Evolutionary conservation across 257 asterid species (phyloP), one percentile per base, ranked within the genome.

Genomic region (Oldenlandia corymbosa): DNA sequence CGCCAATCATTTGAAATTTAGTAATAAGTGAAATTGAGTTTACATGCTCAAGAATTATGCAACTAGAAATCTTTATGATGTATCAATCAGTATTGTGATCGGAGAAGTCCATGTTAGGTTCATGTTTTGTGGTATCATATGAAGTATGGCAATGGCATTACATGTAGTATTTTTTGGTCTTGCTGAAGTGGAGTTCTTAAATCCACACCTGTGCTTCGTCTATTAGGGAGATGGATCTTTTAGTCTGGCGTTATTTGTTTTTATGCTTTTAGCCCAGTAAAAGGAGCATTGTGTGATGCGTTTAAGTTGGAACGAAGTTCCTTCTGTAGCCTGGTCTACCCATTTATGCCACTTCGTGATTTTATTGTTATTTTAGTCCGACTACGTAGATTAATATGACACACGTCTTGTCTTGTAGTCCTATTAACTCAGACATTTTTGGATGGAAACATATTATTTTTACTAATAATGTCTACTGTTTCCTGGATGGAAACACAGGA

Each of bases 401-500:
- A n/a, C n/a, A n/a, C n/a, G n/a, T n/a, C n/a, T n/a, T n/a, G n/a
- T n/a, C n/a, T n/a, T n/a, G n/a, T n/a, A n/a, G n/a, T n/a, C n/a
- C n/a, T n/a, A n/a, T n/a, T n/a, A n/a, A n/a, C n/a, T n/a, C n/a
- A n/a, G n/a, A n/a, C n/a, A n/a, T n/a, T n/a, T n/a, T n/a, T n/a
- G n/a, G n/a, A n/a, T n/a, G n/a, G n/a, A n/a, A n/a, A 42, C 36
- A 48, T 13, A 34, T 34, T 30, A 5, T 13, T 48, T 27, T 67
- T 32, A 43, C 56, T 61, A 61, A 62, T 48, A 56, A 37, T 71
- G 65, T 57, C 55, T 42, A 41, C 45, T 71, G 27, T 64, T 59
- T 60, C 52, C 34, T 68, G 70, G 62, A 50, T 76, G 75, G 51
- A 37, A 66, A n/a, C 69, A 18, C 74, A 92, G 99, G 99, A 92